These are phyloP conservation scores for Melampsora larici-populina DNA, from an alignment of 1,284 basidiomycete species.

Conservation along the genomic window DNA sequence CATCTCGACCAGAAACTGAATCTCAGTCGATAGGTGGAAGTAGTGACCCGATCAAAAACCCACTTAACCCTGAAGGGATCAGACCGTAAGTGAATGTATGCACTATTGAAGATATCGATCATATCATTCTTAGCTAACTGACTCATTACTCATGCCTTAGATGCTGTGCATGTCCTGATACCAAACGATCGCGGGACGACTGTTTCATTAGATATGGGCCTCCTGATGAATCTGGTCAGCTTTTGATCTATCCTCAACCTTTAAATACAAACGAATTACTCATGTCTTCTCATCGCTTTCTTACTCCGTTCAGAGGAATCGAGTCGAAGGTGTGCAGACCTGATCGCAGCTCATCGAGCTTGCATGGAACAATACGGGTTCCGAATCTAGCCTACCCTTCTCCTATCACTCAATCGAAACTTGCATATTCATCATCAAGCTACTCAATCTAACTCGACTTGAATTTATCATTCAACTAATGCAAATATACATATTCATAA, in stretches of 20 bases:
- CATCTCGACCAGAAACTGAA: background rate
- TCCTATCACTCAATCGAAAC: background rate
- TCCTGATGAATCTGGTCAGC: conserved; percentile 41
- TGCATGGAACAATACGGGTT: conserved; percentile 43
- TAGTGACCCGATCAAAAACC: conserved; percentile 4
- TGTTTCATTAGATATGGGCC: conserved; percentile 39
- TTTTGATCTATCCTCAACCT: background rate
- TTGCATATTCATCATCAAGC: background rate
- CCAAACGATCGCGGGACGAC: conserved; percentile 35
- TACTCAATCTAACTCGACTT: too few relatives aligned
- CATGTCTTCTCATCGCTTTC: background rate
- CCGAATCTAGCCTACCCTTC: conserved; percentile 11
- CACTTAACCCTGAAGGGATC: background rate
- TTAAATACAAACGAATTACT: background rate
- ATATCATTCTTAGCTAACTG: background rate
- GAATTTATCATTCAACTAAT: too few relatives aligned
- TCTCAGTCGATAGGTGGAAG: background rate
- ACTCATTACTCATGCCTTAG: background rate
- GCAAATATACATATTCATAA: too few relatives aligned
- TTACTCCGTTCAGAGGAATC: conserved; percentile 17
- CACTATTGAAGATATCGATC: background rate
- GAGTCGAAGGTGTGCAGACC: conserved; percentile 28
- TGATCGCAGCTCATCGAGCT: conserved; percentile 41
- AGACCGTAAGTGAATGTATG: conserved; percentile 1
- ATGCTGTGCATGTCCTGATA: conserved; percentile 43